phyloP scores from a whole-genome alignment of 78 protist species.

The Isochrysis galbana region DNA sequence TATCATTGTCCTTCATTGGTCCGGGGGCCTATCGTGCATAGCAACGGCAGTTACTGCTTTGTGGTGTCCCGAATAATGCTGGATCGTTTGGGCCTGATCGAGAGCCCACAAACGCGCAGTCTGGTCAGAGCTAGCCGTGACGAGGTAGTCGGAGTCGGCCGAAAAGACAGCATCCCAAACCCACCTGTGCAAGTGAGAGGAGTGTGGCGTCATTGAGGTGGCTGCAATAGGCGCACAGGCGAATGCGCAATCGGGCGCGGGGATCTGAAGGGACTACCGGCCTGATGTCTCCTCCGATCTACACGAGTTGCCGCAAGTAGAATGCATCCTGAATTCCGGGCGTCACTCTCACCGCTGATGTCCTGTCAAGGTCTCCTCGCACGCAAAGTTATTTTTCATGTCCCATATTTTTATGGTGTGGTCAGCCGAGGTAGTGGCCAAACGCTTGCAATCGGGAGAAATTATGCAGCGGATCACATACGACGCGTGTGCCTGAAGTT shows the following conservation, averaged over 20 bases:
- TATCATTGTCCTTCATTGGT: too few relatives aligned
- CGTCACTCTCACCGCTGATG: too few relatives aligned
- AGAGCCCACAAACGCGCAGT: constrained; percentile 89
- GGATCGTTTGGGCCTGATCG: constrained; percentile 72
- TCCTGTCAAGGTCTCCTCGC: constrained; percentile 68
- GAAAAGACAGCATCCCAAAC: constrained; percentile 97
- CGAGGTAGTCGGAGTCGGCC: constrained; percentile 89
- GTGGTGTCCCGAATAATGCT: constrained; percentile 82
- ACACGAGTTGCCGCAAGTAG: too few relatives aligned
- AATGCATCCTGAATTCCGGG: too few relatives aligned
- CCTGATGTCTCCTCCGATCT: too few relatives aligned
- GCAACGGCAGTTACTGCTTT: constrained; percentile 61
- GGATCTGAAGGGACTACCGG: too few relatives aligned
- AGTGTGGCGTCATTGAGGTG: too few relatives aligned
- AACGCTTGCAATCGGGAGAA: constrained; percentile 80
- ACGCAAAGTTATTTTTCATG: constrained; percentile 50
- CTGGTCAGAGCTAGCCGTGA: constrained; percentile 87
- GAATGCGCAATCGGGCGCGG: too few relatives aligned
- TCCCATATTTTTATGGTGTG: constrained; percentile 82
- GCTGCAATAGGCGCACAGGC: too few relatives aligned
- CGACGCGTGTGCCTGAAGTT: constrained; percentile 67
- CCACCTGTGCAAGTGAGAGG: too few relatives aligned
- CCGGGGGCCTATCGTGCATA: constrained; percentile 27
- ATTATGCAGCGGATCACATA: constrained; percentile 74
- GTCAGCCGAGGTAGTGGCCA: constrained; percentile 94